phyloP scores from a whole-genome alignment of 768 basidiomycete species.

The Lactifluus piperatus region DNA sequence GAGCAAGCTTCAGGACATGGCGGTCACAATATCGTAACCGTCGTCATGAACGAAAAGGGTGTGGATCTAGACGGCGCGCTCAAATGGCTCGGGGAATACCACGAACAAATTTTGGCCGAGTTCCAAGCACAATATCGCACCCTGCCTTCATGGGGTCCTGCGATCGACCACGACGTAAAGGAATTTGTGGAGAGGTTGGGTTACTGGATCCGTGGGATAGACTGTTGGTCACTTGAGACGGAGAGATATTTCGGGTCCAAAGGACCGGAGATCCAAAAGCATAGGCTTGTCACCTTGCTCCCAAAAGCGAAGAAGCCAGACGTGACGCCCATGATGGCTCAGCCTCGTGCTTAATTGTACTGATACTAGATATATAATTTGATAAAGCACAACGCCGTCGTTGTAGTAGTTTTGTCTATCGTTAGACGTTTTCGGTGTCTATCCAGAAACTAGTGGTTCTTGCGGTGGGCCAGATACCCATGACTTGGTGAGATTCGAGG shows the following conservation, averaged over 20 bases:
- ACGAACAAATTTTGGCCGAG: constrained; percentile 45
- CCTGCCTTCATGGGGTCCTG: constrained; percentile 54
- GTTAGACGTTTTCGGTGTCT: too few species aligned
- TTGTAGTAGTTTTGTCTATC: neutral
- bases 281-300: constrained; percentile 52
- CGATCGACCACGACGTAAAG: constrained; percentile 48
- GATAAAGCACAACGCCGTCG: neutral
- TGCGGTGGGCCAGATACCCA: too few species aligned
- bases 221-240: constrained; percentile 67
- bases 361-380: neutral
- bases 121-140: constrained; percentile 31
- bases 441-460: too few species aligned
- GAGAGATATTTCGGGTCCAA: constrained; percentile 57
- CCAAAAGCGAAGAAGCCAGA: constrained; percentile 22
- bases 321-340: neutral
- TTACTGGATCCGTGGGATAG: constrained; percentile 61
- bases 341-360: neutral
- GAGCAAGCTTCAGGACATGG: constrained; percentile 53
- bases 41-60: constrained; percentile 54
- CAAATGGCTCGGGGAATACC: constrained; percentile 51
- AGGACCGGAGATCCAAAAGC: constrained; percentile 45
- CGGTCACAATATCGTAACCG: constrained; percentile 62
- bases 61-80: constrained; percentile 53
- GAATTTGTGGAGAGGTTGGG: constrained; percentile 55
- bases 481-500: too few species aligned